Evolutionary conservation across 2,329 filamentous ascomycete species (phyloP).

Genomic region (Plectosphaerella sp.): DNA sequence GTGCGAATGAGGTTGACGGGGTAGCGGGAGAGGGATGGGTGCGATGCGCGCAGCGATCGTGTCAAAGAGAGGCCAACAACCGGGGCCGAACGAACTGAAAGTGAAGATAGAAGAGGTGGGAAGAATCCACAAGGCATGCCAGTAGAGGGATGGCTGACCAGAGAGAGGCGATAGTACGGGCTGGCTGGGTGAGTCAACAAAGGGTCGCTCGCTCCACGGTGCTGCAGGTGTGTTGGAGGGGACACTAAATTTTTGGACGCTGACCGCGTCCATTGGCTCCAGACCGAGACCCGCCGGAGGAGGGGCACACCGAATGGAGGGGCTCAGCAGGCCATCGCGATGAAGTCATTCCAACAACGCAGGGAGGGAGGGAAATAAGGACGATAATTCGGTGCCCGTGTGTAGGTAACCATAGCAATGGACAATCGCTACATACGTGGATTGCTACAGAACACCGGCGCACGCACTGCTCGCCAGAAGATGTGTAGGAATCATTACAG

Average conservation of each 20-base stretch:
- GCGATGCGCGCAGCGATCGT: conserved; percentile 4
- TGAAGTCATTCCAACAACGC: too few relatives aligned
- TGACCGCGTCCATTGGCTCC: neutral
- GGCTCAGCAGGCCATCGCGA: too few relatives aligned
- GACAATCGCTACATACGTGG: too few relatives aligned
- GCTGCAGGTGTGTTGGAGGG: neutral
- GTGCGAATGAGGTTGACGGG: conserved; percentile 5
- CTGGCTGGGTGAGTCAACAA: neutral
- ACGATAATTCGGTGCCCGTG: too few relatives aligned
- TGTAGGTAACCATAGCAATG: too few relatives aligned
- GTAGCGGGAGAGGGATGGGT: neutral
- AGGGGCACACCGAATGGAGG: neutral
- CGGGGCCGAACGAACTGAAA: conserved; percentile 3
- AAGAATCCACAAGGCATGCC: neutral
- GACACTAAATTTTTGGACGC: neutral
- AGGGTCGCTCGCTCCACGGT: neutral
- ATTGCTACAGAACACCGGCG: too few relatives aligned
- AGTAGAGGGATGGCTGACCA: neutral
- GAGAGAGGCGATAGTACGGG: neutral
- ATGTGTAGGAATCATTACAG: too few relatives aligned
- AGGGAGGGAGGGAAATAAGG: too few relatives aligned
- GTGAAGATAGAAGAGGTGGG: neutral
- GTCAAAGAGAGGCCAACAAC: neutral
- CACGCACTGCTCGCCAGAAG: too few relatives aligned
- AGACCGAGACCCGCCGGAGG: neutral